Conservation (phyloP, 2,329 filamentous ascomycete species). For the Epichloe baconii region DNA sequence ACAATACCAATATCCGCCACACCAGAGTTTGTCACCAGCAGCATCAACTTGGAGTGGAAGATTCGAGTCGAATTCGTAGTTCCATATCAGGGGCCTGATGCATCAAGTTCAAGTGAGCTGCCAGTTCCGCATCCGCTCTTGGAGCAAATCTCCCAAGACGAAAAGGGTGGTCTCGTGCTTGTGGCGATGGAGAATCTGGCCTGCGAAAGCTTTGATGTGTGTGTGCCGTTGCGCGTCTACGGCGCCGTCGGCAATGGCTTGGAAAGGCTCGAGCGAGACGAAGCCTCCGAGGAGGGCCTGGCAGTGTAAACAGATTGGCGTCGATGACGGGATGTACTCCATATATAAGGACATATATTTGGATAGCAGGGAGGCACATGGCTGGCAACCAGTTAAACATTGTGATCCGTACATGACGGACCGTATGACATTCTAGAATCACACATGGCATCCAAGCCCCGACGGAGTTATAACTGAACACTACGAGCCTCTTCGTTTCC, state of each 20-base stretch:
- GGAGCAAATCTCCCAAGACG: conserved; percentile 67
- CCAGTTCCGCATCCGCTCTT: conserved; percentile 39
- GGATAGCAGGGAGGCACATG: not conserved
- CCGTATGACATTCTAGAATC: not conserved
- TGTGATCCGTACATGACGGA: not conserved
- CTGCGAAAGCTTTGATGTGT: conserved; percentile 84
- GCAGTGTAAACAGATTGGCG: conserved; percentile 17
- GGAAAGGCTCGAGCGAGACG: conserved; percentile 42
- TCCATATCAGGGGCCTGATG: conserved; percentile 33
- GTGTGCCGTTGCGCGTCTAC: conserved; percentile 74
- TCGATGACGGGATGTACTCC: not conserved
- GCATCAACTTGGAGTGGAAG: conserved; percentile 78
- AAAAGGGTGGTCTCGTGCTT: conserved; percentile 58
- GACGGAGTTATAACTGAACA: too few species aligned
- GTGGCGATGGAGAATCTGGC: conserved; percentile 66
- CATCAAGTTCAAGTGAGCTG: conserved; percentile 10
- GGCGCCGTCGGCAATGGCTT: conserved; percentile 45
- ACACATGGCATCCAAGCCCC: too few species aligned
- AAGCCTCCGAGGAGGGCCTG: conserved; percentile 35
- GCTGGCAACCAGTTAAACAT: not conserved
- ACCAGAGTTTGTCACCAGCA: conserved; percentile 84
- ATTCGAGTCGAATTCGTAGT: conserved; percentile 88
- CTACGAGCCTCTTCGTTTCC: too few species aligned
- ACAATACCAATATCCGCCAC: conserved; percentile 75
- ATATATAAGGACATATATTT: not conserved